Base-by-base conservation (phyloP, 83 land plant genomes). In the Larix sibirica region DNA sequence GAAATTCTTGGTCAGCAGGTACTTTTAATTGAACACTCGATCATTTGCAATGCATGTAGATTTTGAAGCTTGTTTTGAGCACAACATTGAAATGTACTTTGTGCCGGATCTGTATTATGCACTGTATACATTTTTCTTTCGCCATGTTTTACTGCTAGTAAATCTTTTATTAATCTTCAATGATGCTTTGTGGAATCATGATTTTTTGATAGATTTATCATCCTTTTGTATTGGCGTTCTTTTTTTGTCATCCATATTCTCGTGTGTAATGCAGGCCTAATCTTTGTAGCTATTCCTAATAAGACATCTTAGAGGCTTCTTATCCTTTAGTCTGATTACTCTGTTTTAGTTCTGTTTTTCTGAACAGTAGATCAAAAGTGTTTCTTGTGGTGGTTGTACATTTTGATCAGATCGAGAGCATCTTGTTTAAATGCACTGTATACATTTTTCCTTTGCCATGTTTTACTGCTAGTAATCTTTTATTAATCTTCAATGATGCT, bases 1-100 rank as follows among this genome's bases (percentile, higher is more conserved):
- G 96, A 94, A 75, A 90, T 94, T 61, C 89, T 88, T 83, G 96
- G 96, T 23, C 96, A 94, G 36, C 88, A 92, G 96, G 96, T 94
- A 86, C 65, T 64, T 18, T 18, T n/a, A 47, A 67, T 6, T 23
- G 26, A 24, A 16, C 38, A 70, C 74, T 10, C 8, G 6, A 16
- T 64, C 21, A 5, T 23, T 36, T 79, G 66, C 56, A 10, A 33
- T 83, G 13, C 6, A 18, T 50, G 28, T n/a, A 21, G 24, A 58
- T 23, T 21, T 6, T 73, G 79, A 12, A 12, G n/a, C 47, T 17
- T 79, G 23, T 59, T 58, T 56, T 14, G 31, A 61, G 31, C 4
- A 18, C 26, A 7, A 33, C 8, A 33, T 6, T 28, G 8, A 18
- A 21, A n/a, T 74, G 0, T 18, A 8, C 6, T 74, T 18, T 18